Evolutionary conservation across 1,139 yeast genomes (phyloP), one percentile per base, ranked within the genome.

Genomic region (Zygoascus hellenicus): DNA sequence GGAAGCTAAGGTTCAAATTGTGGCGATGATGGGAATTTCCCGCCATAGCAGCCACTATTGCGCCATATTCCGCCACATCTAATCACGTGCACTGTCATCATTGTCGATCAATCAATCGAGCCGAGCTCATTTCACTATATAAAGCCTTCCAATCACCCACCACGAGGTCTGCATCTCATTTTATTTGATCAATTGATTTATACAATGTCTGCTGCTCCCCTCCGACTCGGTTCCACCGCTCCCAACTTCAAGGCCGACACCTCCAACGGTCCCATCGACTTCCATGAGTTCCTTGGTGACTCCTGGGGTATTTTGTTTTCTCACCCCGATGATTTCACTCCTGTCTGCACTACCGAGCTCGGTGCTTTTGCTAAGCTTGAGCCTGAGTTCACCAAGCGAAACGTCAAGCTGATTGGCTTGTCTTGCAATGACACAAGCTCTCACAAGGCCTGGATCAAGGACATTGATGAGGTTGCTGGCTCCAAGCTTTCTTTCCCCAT

Each of bases 281-380:
- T 86, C 76, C 85, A 86, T 70, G 81, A 83, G 56, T 86, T 72
- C 71, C 74, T 82, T 52, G 89, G 87, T 41, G 79, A 80, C 66
- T 69, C 77, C 51, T 86, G 95, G 95, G 82, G 78, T 48, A 78
- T 86, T 49, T 75, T 86, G 59, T 86, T 86, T 71, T 81, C 90
- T 36, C 95, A 86, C 68, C 95, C 95, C 53, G 94, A 81, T 62
- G 94, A 84, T 63, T 84, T 81, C 73, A 86, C 95, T 43, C 95
- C 95, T 47, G 92, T 86, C 46, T 86, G 95, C 71, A 86, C 95
- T 57, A 86, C 95, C 50, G 95, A 86, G 71, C 75, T 86, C 56
- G 95, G 95, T 54, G 95, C 94, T 9, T 84, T 86, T 60, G 89
- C 92, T 59, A 80, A 82, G 65, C 75, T 86, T 63, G 86, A 83